Percentiles rank a stretch among this genome's conserved stretches.
These are phyloP conservation scores for Penicillium lagena DNA, from an alignment of 495 filamentous ascomycete genomes.

Conservation along the genomic window DNA sequence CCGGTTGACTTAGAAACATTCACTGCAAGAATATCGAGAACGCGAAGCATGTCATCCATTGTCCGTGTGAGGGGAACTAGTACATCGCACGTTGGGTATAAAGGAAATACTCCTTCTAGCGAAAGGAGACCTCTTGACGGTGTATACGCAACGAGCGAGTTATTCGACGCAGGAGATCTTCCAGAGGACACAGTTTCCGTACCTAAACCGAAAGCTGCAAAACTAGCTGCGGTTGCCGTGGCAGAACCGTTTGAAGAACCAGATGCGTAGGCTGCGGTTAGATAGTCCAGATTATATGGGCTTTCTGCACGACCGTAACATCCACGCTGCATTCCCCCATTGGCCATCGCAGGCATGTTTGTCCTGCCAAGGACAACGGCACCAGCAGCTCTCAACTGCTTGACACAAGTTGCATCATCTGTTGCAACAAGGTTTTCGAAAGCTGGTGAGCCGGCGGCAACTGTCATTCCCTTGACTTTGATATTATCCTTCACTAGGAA, in stretches of 20 bases:
- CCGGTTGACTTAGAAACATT: background rate
- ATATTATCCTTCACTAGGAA: constrained; percentile 66
- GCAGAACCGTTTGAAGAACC: constrained; percentile 20
- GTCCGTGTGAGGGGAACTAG: constrained; percentile 9
- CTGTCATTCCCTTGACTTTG: constrained; percentile 57
- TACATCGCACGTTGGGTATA: constrained; percentile 10
- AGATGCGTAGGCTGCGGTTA: constrained; percentile 18
- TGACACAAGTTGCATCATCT: constrained; percentile 52
- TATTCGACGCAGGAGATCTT: constrained; percentile 11
- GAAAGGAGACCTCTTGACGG: constrained; percentile 10
- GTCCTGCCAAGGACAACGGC: constrained; percentile 52
- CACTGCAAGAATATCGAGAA: constrained; percentile 6
- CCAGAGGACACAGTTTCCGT: constrained; percentile 12
- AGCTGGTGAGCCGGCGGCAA: constrained; percentile 38
- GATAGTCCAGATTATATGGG: constrained; percentile 15
- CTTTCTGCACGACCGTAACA: constrained; percentile 19
- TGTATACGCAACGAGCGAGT: constrained; percentile 10
- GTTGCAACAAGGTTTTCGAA: constrained; percentile 52
- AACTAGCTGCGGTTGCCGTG: constrained; percentile 18
- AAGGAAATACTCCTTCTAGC: constrained; percentile 8
- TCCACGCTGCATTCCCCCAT: constrained; percentile 17
- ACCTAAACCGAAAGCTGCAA: constrained; percentile 13
- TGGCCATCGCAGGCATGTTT: constrained; percentile 21
- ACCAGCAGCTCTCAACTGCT: constrained; percentile 48
- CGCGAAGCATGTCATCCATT: constrained; percentile 6